phyloP scores from a whole-genome alignment of 352 stramenopile species.

The Thalassiosira hispida region DNA sequence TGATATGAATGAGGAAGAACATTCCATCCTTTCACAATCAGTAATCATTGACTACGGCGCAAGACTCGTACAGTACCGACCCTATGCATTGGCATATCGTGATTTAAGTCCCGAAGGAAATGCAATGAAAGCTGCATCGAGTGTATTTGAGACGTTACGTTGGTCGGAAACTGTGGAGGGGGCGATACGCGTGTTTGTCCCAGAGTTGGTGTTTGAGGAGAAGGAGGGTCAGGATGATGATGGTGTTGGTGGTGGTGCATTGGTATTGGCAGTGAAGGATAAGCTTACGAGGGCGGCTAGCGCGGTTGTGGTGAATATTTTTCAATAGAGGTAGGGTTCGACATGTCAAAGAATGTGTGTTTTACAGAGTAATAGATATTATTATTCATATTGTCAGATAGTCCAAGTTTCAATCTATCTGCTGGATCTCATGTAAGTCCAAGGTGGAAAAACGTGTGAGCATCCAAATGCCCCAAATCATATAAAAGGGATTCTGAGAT shows the following conservation, averaged over 20 bases:
- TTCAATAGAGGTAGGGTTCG: conserved; percentile 38
- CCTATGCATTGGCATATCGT: conserved; percentile 67
- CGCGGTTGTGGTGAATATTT: conserved; percentile 56
- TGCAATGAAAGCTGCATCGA: conserved; percentile 63
- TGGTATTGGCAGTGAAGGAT: conserved; percentile 77
- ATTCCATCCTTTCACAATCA: conserved; percentile 44
- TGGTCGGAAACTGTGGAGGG: conserved; percentile 78
- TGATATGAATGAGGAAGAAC: conserved; percentile 44
- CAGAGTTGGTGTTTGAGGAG: conserved; percentile 57
- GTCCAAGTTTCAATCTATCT: too few relatives aligned
- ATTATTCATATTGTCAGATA: too few relatives aligned
- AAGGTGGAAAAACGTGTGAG: too few relatives aligned
- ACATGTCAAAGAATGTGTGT: too few relatives aligned
- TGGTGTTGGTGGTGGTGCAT: conserved; percentile 35
- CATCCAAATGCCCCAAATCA: too few relatives aligned
- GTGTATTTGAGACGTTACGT: conserved; percentile 80
- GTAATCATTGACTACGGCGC: conserved; percentile 83
- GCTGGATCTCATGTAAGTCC: too few relatives aligned
- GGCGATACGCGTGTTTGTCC: conserved; percentile 71
- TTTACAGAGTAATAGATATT: too few relatives aligned
- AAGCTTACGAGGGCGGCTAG: conserved; percentile 76
- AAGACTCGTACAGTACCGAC: conserved; percentile 58
- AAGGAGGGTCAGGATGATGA: not conserved
- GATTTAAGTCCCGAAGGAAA: conserved; percentile 71
- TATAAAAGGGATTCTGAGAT: too few relatives aligned